Evolutionary conservation across 139 green algal species (phyloP), one percentile per base, ranked within the genome.

Genomic region (Mychonastes homosphaera): DNA sequence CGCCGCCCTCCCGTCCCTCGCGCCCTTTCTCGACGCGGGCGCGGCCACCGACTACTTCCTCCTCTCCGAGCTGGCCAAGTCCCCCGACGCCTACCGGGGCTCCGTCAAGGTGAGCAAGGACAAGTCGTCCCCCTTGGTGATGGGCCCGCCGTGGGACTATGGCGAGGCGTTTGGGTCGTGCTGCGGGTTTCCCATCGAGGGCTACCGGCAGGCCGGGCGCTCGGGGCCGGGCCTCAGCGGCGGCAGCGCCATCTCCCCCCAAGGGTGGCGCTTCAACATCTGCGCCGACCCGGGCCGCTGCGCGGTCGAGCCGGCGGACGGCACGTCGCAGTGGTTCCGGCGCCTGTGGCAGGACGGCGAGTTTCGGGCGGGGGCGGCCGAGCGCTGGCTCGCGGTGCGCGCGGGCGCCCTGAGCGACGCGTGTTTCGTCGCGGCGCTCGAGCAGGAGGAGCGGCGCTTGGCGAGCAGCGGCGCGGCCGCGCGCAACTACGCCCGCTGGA

Each of bases 81-180:
- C 82, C 47, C 78, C 78, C 2, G 77, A 67, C 24, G 61, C 50
- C 21, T 67, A 62, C 51, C 45, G 61, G 21, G 61, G 61, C 30
- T 61, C 50, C 51, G 40, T 67, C 12, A 67, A 67, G 61, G 39
- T 64, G 63, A 29, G 53, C 54, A 62, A 79, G 66, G 67, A 79
- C 55, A 40, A 43, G 16, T 53, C 19, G 2, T 48, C 48, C 16
- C 58, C 45, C 2, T 57, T 78, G 36, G 51, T 65, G 18, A 63
- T 77, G 33, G 71, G 68, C 4, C 71, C 68, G 5, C 19, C 65
- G 38, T 79, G 71, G 78, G 78, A 85, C 34, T 80, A 77, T 57
- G 79, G 83, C 40, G 81, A 87, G 70, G 84, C 83, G 0, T 91
- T 83, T 69, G 84, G 84, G 2, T 47, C 66, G n/a, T 92, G 84